These are phyloP conservation scores for Paulownia fortunei DNA, from an alignment of 257 asterid genomes.

Conservation along the genomic window DNA sequence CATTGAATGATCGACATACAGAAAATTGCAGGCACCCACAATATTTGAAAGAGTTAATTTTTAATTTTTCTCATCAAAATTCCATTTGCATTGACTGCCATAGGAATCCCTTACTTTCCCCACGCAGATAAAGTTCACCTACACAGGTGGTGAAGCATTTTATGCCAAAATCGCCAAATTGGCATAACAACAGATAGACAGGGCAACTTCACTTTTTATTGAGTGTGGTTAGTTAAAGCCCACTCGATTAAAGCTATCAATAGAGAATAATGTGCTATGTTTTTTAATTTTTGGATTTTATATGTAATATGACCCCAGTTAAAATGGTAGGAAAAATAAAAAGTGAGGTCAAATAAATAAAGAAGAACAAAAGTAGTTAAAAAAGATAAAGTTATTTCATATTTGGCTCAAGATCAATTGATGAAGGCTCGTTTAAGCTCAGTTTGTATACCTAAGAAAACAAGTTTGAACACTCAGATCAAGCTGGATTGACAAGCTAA, in stretches of 20 bases:
- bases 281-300: too few species aligned
- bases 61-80: background rate
- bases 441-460: too few species aligned
- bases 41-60: background rate
- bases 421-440: too few species aligned
- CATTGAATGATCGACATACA: conserved; percentile 10
- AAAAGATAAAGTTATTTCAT: too few species aligned
- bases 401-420: too few species aligned
- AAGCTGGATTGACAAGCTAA: too few species aligned
- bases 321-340: too few species aligned
- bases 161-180: background rate
- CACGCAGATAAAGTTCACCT: background rate
- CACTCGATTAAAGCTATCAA: too few species aligned
- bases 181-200: background rate
- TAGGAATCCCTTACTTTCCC: background rate
- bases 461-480: too few species aligned
- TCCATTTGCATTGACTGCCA: background rate
- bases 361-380: too few species aligned
- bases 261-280: background rate
- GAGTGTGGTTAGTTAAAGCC: background rate
- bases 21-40: background rate
- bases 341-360: too few species aligned
- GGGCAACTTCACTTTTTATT: background rate
- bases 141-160: background rate
- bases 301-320: background rate